These are phyloP conservation scores for Poa pratensis DNA, from an alignment of 176 grass and related monocot species.

Conservation along the genomic window DNA sequence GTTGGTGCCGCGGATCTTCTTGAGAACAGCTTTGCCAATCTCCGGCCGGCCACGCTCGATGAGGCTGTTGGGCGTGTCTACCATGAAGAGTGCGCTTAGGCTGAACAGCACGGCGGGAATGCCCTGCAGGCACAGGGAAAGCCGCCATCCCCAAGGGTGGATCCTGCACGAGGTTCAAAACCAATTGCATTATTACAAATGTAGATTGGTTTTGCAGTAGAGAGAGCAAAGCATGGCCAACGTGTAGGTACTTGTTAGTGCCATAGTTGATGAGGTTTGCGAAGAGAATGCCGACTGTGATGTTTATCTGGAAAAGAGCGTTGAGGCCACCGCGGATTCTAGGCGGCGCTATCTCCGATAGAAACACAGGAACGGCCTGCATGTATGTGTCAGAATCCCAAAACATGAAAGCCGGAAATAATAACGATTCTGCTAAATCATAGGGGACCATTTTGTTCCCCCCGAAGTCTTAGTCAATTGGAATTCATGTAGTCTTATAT, in stretches of 20 bases:
- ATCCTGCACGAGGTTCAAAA: conserved; percentile 49
- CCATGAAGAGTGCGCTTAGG: conserved; percentile 60
- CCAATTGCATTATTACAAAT: background rate
- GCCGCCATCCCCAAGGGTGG: conserved; percentile 69
- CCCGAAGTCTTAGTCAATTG: no score
- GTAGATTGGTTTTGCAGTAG: background rate
- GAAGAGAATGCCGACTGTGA: background rate
- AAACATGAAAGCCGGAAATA: background rate
- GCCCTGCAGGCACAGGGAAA: conserved; percentile 68
- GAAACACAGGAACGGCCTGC: conserved; percentile 10
- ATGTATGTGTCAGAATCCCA: background rate
- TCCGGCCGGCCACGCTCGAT: conserved; percentile 66
- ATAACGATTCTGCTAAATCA: background rate
- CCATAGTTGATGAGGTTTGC: conserved; percentile 1
- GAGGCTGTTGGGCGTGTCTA: conserved; percentile 78
- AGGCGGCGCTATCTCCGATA: background rate
- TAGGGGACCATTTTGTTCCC: background rate
- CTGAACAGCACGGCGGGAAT: conserved; percentile 67
- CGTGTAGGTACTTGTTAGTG: background rate
- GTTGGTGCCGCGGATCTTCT: conserved; percentile 65
- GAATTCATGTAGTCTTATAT: no score
- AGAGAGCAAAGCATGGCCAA: background rate
- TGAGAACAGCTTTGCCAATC: conserved; percentile 65
- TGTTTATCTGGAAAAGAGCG: background rate
- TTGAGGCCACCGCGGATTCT: conserved; percentile 6